Conservation (phyloP, 306 rosid species). For the Luffa aegyptiaca region DNA sequence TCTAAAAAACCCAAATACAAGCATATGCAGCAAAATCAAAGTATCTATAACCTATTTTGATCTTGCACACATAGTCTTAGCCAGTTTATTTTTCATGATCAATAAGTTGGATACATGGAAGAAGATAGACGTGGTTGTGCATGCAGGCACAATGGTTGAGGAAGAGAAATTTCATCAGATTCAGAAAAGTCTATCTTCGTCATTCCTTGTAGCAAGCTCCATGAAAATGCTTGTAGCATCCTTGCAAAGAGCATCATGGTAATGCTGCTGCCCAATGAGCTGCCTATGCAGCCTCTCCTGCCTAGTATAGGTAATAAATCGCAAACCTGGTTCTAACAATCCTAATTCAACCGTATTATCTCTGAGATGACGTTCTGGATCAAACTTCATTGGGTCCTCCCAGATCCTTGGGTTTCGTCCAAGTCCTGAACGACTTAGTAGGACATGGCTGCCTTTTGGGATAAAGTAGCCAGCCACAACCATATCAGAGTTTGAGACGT, state of each 20-base stretch:
- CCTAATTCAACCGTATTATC: background rate
- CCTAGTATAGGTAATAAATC: background rate
- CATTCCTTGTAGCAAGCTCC: background rate
- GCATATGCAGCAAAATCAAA: too few relatives aligned
- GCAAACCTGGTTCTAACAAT: background rate
- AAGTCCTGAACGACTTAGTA: background rate
- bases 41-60: too few relatives aligned
- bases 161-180: background rate
- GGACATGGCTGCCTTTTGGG: background rate
- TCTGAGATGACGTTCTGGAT: background rate
- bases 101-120: background rate
- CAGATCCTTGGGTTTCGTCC: background rate
- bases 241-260: background rate
- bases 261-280: background rate
- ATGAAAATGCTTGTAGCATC: background rate
- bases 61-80: background rate
- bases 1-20: too few relatives aligned
- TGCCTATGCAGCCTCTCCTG: background rate
- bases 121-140: background rate
- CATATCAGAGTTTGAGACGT: background rate
- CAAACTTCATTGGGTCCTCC: background rate
- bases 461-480: background rate
- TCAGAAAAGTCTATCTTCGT: background rate
- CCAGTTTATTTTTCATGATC: background rate
- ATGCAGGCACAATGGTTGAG: background rate